Evolutionary conservation across 768 basidiomycete species (phyloP).

Genomic region (Boletellus sp.): DNA sequence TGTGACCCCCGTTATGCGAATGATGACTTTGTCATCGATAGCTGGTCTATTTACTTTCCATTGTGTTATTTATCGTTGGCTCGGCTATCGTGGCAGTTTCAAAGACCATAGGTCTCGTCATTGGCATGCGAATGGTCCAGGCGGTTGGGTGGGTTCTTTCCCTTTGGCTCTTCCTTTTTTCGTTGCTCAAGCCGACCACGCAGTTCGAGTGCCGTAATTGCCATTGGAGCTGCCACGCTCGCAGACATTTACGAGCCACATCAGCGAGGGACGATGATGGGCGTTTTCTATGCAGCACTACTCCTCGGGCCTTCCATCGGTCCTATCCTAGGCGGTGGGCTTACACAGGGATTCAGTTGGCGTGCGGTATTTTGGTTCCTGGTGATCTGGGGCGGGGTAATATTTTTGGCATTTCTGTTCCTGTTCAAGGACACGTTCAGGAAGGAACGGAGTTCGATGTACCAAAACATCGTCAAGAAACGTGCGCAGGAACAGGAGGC

Average conservation of each 20-base stretch:
- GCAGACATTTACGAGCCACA: conserved; percentile 77
- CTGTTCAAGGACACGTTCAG: conserved; percentile 84
- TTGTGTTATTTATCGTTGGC: conserved; percentile 50
- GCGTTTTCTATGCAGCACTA: conserved; percentile 77
- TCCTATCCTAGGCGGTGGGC: conserved; percentile 64
- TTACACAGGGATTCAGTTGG: conserved; percentile 71
- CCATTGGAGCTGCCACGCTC: conserved; percentile 67
- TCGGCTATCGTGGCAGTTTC: conserved; percentile 58
- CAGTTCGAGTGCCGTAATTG: conserved; percentile 62
- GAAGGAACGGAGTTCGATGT: conserved; percentile 73
- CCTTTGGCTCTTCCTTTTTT: not conserved
- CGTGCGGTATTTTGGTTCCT: conserved; percentile 85
- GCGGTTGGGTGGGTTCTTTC: conserved; percentile 47
- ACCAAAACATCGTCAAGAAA: conserved; percentile 57
- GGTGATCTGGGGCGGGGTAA: conserved; percentile 54
- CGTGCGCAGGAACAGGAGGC: too few relatives aligned
- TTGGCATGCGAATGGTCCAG: conserved; percentile 67
- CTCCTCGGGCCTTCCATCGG: conserved; percentile 69
- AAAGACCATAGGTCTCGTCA: conserved; percentile 51
- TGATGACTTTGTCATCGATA: conserved; percentile 11
- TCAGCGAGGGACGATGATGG: conserved; percentile 76
- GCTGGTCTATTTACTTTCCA: conserved; percentile 55
- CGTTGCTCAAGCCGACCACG: not conserved
- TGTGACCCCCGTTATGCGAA: too few relatives aligned
- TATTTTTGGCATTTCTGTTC: conserved; percentile 54